Evolutionary conservation across 768 basidiomycete genomes (phyloP).

Genomic region (Serpula lacrymans): DNA sequence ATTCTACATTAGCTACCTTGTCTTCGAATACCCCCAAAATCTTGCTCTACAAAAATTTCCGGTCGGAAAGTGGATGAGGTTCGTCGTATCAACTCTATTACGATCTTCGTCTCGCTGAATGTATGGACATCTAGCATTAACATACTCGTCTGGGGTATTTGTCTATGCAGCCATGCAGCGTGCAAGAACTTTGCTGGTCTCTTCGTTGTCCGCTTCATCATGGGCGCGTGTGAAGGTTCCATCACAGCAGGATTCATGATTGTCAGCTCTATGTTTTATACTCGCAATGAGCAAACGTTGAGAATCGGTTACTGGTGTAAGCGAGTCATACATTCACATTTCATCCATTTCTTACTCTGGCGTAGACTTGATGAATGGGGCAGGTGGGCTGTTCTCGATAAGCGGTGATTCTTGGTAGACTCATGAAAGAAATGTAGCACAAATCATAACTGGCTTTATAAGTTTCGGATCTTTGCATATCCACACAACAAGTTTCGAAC

Average conservation of each 20-base stretch:
- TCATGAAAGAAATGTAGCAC: constrained; percentile 35
- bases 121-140: constrained; percentile 46
- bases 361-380: constrained; percentile 67
- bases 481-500: constrained; percentile 47
- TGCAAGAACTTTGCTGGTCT: constrained; percentile 64
- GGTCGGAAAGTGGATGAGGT: constrained; percentile 79
- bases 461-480: constrained; percentile 62
- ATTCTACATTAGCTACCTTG: constrained; percentile 54
- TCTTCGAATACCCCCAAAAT: constrained; percentile 68
- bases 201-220: constrained; percentile 57
- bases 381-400: constrained; percentile 36
- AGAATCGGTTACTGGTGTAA: constrained; percentile 70
- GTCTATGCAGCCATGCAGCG: constrained; percentile 56
- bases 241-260: constrained; percentile 71
- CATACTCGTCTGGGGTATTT: constrained; percentile 58
- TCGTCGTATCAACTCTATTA: constrained; percentile 5
- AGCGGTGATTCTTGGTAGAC: background rate
- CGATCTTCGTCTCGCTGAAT: background rate
- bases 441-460: constrained; percentile 61
- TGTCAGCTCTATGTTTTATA: constrained; percentile 71
- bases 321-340: constrained; percentile 18
- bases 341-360: background rate
- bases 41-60: constrained; percentile 61
- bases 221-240: constrained; percentile 64
- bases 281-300: constrained; percentile 56